These are phyloP conservation scores for Globisporangium paroecandrum DNA, from an alignment of 352 stramenopile species.

Conservation along the genomic window DNA sequence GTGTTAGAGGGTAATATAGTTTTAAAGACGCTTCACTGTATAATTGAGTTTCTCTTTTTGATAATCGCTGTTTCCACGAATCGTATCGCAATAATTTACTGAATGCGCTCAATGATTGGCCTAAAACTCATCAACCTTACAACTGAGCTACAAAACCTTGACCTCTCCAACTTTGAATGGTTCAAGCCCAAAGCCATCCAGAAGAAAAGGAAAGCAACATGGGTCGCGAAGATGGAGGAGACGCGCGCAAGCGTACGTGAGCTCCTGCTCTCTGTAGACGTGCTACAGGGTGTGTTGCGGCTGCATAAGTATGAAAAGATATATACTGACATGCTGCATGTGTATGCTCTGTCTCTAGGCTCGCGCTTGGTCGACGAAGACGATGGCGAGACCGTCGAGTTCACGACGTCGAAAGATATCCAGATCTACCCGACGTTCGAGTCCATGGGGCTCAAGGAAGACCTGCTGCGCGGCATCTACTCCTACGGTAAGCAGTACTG, in stretches of 20 bases:
- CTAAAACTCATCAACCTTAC: too few species aligned
- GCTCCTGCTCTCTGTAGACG: neutral
- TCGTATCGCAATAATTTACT: too few species aligned
- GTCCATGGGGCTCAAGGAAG: constrained; percentile 89
- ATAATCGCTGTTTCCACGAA: too few species aligned
- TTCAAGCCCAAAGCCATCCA: neutral
- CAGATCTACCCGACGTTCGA: constrained; percentile 89
- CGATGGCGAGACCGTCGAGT: constrained; percentile 77
- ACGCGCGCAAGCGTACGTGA: constrained; percentile 16
- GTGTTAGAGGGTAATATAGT: too few species aligned
- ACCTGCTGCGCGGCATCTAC: constrained; percentile 90
- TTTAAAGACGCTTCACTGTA: too few species aligned
- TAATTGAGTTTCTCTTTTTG: too few species aligned
- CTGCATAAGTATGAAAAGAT: neutral
- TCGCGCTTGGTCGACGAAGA: constrained; percentile 65
- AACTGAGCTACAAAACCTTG: too few species aligned
- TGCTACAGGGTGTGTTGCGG: neutral
- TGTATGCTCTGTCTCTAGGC: constrained; percentile 22
- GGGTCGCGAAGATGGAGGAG: constrained; percentile 14
- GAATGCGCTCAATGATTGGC: too few species aligned
- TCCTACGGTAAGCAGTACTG: constrained; percentile 45
- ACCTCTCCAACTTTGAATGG: neutral
- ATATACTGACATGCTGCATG: constrained; percentile 11
- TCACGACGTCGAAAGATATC: constrained; percentile 90
- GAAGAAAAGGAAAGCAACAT: constrained; percentile 9